phyloP scores from a whole-genome alignment of 257 asterid genomes.

The Gynochthodes officinalis region DNA sequence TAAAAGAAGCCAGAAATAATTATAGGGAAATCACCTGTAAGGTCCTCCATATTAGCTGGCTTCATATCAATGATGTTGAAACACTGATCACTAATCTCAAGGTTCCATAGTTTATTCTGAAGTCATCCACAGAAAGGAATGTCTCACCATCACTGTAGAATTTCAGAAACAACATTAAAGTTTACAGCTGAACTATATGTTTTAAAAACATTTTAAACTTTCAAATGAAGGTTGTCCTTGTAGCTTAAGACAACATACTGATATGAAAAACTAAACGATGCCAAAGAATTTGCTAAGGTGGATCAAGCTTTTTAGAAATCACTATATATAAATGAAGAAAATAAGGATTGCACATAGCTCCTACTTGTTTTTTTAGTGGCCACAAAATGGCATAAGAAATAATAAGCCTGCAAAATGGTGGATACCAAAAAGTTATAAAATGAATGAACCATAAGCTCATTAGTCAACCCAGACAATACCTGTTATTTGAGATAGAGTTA shows the following conservation, averaged over 20 bases:
- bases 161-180: not conserved
- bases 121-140: conserved; percentile 78
- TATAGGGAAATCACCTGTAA: conserved; percentile 46
- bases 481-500: conserved; percentile 68
- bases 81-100: conserved; percentile 66
- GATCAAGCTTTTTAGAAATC: not conserved
- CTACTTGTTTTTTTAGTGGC: not conserved
- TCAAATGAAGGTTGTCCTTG: not conserved
- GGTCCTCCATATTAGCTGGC: conserved; percentile 78
- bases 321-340: not conserved
- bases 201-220: not conserved
- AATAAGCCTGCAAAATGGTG: not conserved
- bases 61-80: conserved; percentile 71
- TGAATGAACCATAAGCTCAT: conserved; percentile 6
- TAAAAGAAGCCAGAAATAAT: not conserved
- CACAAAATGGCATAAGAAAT: not conserved
- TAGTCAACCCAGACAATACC: conserved; percentile 31
- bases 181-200: not conserved
- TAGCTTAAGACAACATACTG: not conserved
- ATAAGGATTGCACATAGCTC: too few relatives aligned
- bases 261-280: not conserved
- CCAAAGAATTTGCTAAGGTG: not conserved
- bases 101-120: conserved; percentile 83
- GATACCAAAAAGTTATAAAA: conserved; percentile 3
- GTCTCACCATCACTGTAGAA: conserved; percentile 78